Conservation (phyloP, 75 land plant genomes). For the Adiantum capillusveneris region DNA sequence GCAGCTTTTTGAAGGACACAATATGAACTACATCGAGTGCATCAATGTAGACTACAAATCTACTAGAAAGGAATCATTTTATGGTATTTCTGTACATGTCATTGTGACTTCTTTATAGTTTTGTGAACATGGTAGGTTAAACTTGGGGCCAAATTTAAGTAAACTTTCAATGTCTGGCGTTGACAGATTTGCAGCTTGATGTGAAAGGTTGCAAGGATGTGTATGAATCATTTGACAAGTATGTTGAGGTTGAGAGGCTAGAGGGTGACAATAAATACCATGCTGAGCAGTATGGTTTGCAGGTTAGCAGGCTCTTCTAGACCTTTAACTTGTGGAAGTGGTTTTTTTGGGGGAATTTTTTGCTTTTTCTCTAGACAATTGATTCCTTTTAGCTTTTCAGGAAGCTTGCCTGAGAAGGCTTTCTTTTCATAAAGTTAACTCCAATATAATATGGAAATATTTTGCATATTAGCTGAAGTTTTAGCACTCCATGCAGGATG, state of each 20-base stretch:
- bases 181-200: constrained; percentile 91
- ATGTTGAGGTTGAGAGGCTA: constrained; percentile 86
- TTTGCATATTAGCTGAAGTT: too few relatives aligned
- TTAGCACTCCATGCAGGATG: constrained; percentile 63
- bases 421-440: too few relatives aligned
- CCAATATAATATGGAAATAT: too few relatives aligned
- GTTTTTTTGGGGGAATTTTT: not conserved
- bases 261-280: constrained; percentile 97
- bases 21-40: constrained; percentile 96
- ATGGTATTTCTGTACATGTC: constrained; percentile 42
- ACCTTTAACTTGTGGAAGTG: too few relatives aligned
- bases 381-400: not conserved
- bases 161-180: too few relatives aligned
- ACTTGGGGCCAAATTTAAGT: too few relatives aligned
- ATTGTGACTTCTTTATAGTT: too few relatives aligned
- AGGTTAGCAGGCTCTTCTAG: too few relatives aligned
- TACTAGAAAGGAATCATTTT: constrained; percentile 89
- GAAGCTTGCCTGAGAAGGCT: too few relatives aligned
- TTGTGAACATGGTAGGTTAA: too few relatives aligned
- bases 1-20: constrained; percentile 91
- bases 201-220: constrained; percentile 94
- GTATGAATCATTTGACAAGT: constrained; percentile 95
- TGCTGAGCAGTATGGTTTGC: constrained; percentile 81
- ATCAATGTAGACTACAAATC: constrained; percentile 95
- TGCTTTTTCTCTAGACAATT: not conserved